A percentile compares a stretch with the other conserved stretches of the same genome.
Evolutionary conservation across 2,329 filamentous ascomycete species (phyloP).

Genomic region (Phaeophleospora eucalypticola): DNA sequence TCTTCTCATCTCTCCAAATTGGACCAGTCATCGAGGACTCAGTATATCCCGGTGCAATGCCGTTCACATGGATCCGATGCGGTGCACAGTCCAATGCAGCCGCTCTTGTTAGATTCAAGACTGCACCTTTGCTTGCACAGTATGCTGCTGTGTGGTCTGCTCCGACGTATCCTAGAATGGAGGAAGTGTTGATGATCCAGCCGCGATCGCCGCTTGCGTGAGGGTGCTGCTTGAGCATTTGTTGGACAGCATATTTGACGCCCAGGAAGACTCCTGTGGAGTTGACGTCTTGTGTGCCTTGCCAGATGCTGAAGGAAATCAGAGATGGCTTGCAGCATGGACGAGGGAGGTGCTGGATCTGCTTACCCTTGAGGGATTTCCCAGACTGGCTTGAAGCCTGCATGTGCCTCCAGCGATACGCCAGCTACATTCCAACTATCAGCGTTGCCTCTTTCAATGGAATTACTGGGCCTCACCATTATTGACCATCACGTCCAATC

Average conservation of each 20-base stretch:
- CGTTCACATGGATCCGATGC: constrained; percentile 29
- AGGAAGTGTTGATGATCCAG: constrained; percentile 50
- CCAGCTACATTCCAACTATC: constrained; percentile 3
- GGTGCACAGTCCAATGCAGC: constrained; percentile 29
- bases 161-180: constrained; percentile 41
- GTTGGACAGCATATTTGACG: constrained; percentile 44
- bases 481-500: constrained; percentile 21
- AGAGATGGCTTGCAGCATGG: too few relatives aligned
- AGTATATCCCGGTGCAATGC: constrained; percentile 28
- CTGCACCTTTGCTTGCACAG: constrained; percentile 26
- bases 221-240: constrained; percentile 50
- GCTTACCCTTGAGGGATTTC: constrained; percentile 16
- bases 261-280: constrained; percentile 39
- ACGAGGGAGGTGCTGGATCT: too few relatives aligned
- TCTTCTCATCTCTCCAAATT: constrained; percentile 21
- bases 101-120: constrained; percentile 26
- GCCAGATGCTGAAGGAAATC: too few relatives aligned
- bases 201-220: constrained; percentile 40
- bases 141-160: constrained; percentile 36
- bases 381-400: constrained; percentile 18
- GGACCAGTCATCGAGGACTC: constrained; percentile 21
- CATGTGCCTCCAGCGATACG: constrained; percentile 16
- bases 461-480: constrained; percentile 1
- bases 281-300: constrained; percentile 34
- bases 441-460: constrained; percentile 3